A percentile compares a stretch with the other conserved stretches of the same genome.
Conservation (phyloP, 2,329 filamentous ascomycete genomes). For the Pseudogymnoascus sp. region DNA sequence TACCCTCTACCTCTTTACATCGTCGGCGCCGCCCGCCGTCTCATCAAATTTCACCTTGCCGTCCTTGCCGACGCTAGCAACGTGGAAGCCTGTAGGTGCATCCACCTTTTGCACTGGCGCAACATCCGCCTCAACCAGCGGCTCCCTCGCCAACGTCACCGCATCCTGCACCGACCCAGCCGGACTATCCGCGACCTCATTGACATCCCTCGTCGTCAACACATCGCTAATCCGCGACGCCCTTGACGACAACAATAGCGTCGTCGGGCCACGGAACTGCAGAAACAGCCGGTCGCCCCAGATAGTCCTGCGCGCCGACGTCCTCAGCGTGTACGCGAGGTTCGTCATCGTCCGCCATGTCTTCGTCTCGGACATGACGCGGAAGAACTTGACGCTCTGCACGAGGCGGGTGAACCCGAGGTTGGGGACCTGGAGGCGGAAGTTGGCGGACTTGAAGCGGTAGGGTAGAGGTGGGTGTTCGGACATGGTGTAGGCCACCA, state of each 20-base stretch:
- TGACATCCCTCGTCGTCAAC: conserved; percentile 68
- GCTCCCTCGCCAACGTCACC: conserved; percentile 38
- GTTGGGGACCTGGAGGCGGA: conserved; percentile 71
- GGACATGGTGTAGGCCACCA: conserved; percentile 80
- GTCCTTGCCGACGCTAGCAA: conserved; percentile 49
- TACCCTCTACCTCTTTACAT: background rate
- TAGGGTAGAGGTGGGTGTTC: conserved; percentile 71
- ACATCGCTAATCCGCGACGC: conserved; percentile 70
- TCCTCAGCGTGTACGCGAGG: conserved; percentile 62
- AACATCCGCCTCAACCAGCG: conserved; percentile 25
- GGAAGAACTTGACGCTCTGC: conserved; percentile 64
- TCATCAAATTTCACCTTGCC: conserved; percentile 55
- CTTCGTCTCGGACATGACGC: conserved; percentile 59
- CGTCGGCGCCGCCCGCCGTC: background rate
- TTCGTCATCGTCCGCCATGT: conserved; percentile 63
- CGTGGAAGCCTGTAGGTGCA: conserved; percentile 39
- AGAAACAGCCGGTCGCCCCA: conserved; percentile 93
- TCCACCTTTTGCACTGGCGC: conserved; percentile 26
- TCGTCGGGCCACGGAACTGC: conserved; percentile 79
- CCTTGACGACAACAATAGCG: conserved; percentile 81
- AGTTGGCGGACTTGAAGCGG: conserved; percentile 68
- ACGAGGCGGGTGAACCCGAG: conserved; percentile 54
- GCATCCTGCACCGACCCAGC: conserved; percentile 60
- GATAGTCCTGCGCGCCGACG: conserved; percentile 69
- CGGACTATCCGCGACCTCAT: conserved; percentile 80